Conservation (phyloP, 1,284 basidiomycete species). For the Cryptococcus sp. region DNA sequence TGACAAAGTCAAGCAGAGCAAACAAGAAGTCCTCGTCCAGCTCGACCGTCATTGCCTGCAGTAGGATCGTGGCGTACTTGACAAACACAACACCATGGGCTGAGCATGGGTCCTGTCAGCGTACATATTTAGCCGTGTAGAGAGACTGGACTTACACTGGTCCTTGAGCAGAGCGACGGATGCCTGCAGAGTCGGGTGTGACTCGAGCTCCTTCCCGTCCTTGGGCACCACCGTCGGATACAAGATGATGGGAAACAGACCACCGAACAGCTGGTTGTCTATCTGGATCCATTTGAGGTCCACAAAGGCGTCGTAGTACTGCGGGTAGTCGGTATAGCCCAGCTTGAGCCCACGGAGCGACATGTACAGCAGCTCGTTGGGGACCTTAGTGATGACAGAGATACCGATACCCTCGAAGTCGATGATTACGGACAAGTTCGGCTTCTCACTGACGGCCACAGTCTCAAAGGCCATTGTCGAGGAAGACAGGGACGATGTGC, state of each 20-base stretch:
- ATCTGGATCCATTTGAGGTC: constrained; percentile 90
- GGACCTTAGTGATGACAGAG: constrained; percentile 82
- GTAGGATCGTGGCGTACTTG: constrained; percentile 91
- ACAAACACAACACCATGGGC: constrained; percentile 94
- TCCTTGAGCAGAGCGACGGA: constrained; percentile 90
- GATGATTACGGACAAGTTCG: constrained; percentile 66
- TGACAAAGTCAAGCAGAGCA: constrained; percentile 84
- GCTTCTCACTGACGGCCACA: constrained; percentile 66
- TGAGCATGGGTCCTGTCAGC: constrained; percentile 39
- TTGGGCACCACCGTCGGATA: constrained; percentile 90
- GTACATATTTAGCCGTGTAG: not conserved
- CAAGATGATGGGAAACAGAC: constrained; percentile 89
- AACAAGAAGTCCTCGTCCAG: constrained; percentile 96
- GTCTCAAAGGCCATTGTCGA: constrained; percentile 72
- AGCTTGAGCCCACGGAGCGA: constrained; percentile 77
- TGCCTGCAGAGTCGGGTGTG: constrained; percentile 87
- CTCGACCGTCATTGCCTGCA: constrained; percentile 94
- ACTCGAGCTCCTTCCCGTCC: constrained; percentile 70
- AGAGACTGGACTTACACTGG: constrained; percentile 59
- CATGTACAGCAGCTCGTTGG: constrained; percentile 88
- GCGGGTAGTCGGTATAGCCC: constrained; percentile 77
- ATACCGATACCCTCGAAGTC: constrained; percentile 89
- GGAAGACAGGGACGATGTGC: constrained; percentile 25
- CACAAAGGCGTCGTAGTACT: constrained; percentile 76
- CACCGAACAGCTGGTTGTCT: constrained; percentile 97